phyloP scores from a whole-genome alignment of 345 rosid species.

The Linum tenue region DNA sequence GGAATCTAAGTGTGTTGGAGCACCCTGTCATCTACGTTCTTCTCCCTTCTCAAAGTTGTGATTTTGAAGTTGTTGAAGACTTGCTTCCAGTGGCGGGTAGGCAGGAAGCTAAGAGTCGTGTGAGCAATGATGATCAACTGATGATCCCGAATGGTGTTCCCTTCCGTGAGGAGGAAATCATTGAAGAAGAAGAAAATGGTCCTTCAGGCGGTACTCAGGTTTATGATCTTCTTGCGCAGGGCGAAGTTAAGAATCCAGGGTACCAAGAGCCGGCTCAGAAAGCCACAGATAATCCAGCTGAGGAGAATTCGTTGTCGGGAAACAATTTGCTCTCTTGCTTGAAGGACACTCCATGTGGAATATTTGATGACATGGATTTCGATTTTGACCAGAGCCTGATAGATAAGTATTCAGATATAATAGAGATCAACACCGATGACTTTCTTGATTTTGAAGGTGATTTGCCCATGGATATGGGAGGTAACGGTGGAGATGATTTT shows the following conservation, averaged over 20 bases:
- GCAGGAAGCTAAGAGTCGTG: constrained; percentile 21
- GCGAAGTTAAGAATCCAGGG: constrained; percentile 17
- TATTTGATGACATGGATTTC: constrained; percentile 30
- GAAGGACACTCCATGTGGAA: constrained; percentile 6
- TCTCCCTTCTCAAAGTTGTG: constrained; percentile 54
- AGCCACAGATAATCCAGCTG: constrained; percentile 9
- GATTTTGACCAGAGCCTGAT: constrained; percentile 63
- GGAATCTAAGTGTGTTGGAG: constrained; percentile 48
- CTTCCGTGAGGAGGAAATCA: constrained; percentile 59
- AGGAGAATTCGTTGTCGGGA: constrained; percentile 11
- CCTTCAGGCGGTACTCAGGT: constrained; percentile 31
- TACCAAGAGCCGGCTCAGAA: constrained; percentile 18
- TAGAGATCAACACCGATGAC: constrained; percentile 59
- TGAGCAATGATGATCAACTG: constrained; percentile 16
- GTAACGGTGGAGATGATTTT: constrained; percentile 21
- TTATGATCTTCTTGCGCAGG: constrained; percentile 31
- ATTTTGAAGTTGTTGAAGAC: constrained; percentile 54
- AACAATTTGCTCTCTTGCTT: constrained; percentile 9
- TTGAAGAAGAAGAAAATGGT: constrained; percentile 31
- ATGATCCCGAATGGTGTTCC: constrained; percentile 31
- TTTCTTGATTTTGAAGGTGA: constrained; percentile 58
- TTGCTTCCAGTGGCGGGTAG: constrained; percentile 7
- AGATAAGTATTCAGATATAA: constrained; percentile 58
- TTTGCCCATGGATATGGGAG: constrained; percentile 28
- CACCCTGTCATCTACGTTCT: constrained; percentile 80